phyloP scores from a whole-genome alignment of 768 basidiomycete genomes.

The Exidia glandulosa region DNA sequence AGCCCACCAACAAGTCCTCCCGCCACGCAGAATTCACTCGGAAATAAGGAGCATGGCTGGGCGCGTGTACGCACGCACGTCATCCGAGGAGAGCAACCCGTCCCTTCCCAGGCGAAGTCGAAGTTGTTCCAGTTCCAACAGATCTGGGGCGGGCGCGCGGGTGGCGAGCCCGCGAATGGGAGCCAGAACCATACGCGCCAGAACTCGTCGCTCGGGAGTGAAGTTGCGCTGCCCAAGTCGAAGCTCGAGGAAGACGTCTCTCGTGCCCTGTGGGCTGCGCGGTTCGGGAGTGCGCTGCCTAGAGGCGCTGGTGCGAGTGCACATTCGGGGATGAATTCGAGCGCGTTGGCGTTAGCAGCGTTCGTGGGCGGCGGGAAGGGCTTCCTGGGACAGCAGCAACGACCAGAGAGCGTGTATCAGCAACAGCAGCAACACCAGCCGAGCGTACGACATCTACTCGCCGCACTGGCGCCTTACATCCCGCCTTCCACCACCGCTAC shows the following conservation, averaged over 20 bases:
- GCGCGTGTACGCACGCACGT: background rate
- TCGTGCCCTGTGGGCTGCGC: background rate
- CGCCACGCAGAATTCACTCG: background rate
- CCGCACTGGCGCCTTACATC: background rate
- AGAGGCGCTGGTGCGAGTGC: background rate
- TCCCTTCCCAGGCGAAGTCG: conserved; percentile 33
- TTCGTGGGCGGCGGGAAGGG: background rate
- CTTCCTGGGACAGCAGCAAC: too few relatives aligned
- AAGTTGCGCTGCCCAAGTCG: background rate
- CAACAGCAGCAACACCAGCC: too few relatives aligned
- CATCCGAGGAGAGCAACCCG: background rate
- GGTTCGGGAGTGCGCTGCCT: background rate
- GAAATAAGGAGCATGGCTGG: background rate
- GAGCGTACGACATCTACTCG: background rate
- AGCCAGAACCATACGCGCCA: background rate
- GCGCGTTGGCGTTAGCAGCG: background rate
- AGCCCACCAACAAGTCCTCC: background rate
- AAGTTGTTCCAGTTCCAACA: conserved; percentile 47
- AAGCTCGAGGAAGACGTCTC: background rate
- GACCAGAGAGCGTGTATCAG: background rate
- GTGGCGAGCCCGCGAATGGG: background rate
- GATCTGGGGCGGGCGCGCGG: conserved; percentile 20
- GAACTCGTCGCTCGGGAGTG: background rate
- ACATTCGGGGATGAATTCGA: background rate
- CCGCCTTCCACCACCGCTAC: background rate